Evolutionary conservation across 768 basidiomycete species (phyloP).

Genomic region (Sarcomyxa edulis): DNA sequence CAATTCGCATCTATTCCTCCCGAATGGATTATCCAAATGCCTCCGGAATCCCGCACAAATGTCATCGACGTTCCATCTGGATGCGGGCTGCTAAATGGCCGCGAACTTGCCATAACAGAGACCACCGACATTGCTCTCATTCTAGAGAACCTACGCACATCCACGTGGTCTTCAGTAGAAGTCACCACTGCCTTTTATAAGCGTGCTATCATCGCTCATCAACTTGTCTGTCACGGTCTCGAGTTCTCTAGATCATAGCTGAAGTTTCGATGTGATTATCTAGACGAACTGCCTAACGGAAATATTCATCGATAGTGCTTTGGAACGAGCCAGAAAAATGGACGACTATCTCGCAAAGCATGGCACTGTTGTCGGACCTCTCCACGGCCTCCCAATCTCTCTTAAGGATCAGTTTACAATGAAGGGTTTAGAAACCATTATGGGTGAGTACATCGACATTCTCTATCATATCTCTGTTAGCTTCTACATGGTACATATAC

Average conservation of each 20-base stretch:
- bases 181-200: conserved; percentile 63
- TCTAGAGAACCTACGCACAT: conserved; percentile 38
- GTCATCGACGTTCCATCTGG: conserved; percentile 44
- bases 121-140: conserved; percentile 35
- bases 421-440: conserved; percentile 51
- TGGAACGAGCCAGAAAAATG: conserved; percentile 41
- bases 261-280: too few relatives aligned
- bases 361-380: conserved; percentile 42
- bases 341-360: conserved; percentile 41
- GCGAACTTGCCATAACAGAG: conserved; percentile 59
- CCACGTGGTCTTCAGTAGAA: conserved; percentile 49
- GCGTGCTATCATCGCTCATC: conserved; percentile 63
- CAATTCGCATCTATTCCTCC: conserved; percentile 49
- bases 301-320: conserved; percentile 49
- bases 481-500: background rate
- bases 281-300: conserved; percentile 56
- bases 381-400: conserved; percentile 47
- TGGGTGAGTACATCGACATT: conserved; percentile 12
- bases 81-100: conserved; percentile 45
- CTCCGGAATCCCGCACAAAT: conserved; percentile 33
- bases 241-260: background rate
- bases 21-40: conserved; percentile 44
- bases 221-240: conserved; percentile 37
- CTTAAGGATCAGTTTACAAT: conserved; percentile 51
- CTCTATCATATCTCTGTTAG: background rate